A percentile compares a stretch with the other conserved stretches of the same genome.
Evolutionary conservation across 495 filamentous ascomycete species (phyloP).

Genomic region (Durotheca rogersii): DNA sequence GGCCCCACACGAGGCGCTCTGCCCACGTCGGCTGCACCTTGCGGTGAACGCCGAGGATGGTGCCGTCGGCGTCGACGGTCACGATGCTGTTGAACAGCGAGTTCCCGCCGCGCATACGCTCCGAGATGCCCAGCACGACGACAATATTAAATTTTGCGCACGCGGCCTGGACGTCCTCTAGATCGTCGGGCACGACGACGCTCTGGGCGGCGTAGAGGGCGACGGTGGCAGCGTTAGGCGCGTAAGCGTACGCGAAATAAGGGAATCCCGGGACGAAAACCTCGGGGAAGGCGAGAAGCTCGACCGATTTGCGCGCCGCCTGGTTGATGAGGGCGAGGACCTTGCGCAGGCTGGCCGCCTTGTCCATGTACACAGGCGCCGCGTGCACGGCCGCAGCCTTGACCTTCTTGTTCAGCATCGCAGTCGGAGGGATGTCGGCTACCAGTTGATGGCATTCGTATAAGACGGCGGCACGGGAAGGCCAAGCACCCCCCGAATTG

Average conservation of each 20-base stretch:
- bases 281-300: constrained; percentile 40
- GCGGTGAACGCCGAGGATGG: constrained; percentile 47
- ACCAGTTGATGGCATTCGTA: no score
- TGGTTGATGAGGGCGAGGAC: constrained; percentile 33
- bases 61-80: constrained; percentile 41
- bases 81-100: constrained; percentile 48
- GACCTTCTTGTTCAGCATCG: constrained; percentile 31
- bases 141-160: constrained; percentile 34
- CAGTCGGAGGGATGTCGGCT: no score
- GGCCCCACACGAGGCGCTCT: constrained; percentile 48
- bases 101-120: constrained; percentile 40
- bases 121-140: constrained; percentile 41
- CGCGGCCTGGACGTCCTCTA: constrained; percentile 37
- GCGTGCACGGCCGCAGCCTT: constrained; percentile 39
- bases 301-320: constrained; percentile 30
- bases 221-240: constrained; percentile 33
- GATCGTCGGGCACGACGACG: constrained; percentile 39
- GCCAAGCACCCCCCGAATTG: no score
- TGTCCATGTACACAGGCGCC: constrained; percentile 41
- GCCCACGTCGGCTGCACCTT: constrained; percentile 53
- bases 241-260: constrained; percentile 40
- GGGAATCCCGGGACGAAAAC: constrained; percentile 41
- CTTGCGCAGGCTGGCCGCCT: constrained; percentile 35
- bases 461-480: no score
- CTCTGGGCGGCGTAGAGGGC: constrained; percentile 35